These are phyloP conservation scores for Phytophthora tubulina DNA, from an alignment of 352 stramenopile species.

Conservation along the genomic window DNA sequence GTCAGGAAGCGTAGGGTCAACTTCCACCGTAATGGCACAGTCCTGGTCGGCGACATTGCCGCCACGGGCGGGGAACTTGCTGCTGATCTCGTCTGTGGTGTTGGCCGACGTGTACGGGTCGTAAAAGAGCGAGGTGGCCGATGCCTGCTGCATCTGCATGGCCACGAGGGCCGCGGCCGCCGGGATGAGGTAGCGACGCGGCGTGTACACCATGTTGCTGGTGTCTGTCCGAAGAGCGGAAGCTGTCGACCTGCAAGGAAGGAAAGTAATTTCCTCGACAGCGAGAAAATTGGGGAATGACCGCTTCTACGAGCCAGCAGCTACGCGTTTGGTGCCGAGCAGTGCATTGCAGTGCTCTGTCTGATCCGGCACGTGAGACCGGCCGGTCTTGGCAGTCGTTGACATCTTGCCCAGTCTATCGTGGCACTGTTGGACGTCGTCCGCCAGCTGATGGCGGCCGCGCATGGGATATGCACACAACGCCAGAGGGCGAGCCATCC, in stretches of 20 bases:
- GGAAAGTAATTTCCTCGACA: slow-evolving; percentile 37
- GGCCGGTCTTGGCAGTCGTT: slow-evolving; percentile 35
- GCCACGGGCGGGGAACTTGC: slow-evolving; percentile 29
- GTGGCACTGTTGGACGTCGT: slow-evolving; percentile 22
- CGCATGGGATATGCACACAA: slow-evolving; percentile 25
- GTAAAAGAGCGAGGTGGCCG: slow-evolving; percentile 31
- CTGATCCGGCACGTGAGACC: slow-evolving; percentile 35
- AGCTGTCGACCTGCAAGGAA: slow-evolving; percentile 8
- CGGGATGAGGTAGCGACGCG: slow-evolving; percentile 31
- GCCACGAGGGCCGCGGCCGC: slow-evolving; percentile 29
- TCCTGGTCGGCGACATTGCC: slow-evolving; percentile 30
- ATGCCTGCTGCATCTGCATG: slow-evolving; percentile 24
- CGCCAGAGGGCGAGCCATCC: slow-evolving; percentile 20
- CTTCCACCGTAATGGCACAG: slow-evolving; percentile 27
- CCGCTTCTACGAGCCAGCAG: slow-evolving; percentile 18
- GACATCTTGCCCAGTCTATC: slow-evolving; percentile 15
- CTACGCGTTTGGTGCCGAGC: neutral
- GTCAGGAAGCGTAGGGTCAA: slow-evolving; percentile 29
- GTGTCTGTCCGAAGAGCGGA: slow-evolving; percentile 1
- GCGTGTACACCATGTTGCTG: slow-evolving; percentile 38
- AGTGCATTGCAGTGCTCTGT: slow-evolving; percentile 15
- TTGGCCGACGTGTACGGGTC: slow-evolving; percentile 19
- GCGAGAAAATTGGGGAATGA: slow-evolving; percentile 47
- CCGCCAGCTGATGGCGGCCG: slow-evolving; percentile 23
- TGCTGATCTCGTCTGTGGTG: slow-evolving; percentile 27